These are phyloP conservation scores for Trypanosoma platydactyli DNA, from an alignment of 208 protist species.

Conservation along the genomic window DNA sequence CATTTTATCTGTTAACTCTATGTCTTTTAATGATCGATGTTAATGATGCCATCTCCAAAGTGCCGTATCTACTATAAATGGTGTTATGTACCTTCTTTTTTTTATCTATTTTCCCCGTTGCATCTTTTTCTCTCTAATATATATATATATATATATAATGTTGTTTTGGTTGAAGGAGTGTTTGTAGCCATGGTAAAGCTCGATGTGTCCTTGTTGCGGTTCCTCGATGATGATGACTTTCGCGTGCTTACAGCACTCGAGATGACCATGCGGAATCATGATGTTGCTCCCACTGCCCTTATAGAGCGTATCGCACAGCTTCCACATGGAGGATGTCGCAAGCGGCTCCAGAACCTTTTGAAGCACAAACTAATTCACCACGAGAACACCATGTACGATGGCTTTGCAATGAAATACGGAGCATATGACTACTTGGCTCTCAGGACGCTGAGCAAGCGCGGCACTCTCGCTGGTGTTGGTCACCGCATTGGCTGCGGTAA, in stretches of 20 bases:
- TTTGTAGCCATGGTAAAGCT: slow-evolving; percentile 79
- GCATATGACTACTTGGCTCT: slow-evolving; percentile 99
- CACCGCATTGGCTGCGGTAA: slow-evolving; percentile 99
- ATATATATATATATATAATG: slow-evolving; percentile 23
- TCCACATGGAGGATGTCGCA: slow-evolving; percentile 91
- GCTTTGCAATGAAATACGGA: slow-evolving; percentile 97
- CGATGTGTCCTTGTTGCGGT: slow-evolving; percentile 84
- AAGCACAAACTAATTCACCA: slow-evolving; percentile 95
- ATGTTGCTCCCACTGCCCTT: slow-evolving; percentile 94
- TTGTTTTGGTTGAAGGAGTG: slow-evolving; percentile 1
- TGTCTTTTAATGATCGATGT: slow-evolving; percentile 1
- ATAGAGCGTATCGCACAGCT: slow-evolving; percentile 96
- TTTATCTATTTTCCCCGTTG: slow-evolving; percentile 16
- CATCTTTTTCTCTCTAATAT: too few species aligned
- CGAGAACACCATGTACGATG: slow-evolving; percentile 95
- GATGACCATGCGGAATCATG: slow-evolving; percentile 99
- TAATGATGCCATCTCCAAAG: too few species aligned
- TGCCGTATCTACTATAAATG: too few species aligned
- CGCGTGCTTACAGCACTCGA: slow-evolving; percentile 94
- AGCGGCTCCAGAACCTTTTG: slow-evolving; percentile 86
- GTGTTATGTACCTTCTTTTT: neutral
- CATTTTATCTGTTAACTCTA: too few species aligned
- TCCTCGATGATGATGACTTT: slow-evolving; percentile 91
- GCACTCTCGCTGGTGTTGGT: slow-evolving; percentile 88
- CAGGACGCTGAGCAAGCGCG: slow-evolving; percentile 93